Evolutionary conservation across 371 early-diverging fungal species (phyloP).

Genomic region (Mortierella sp.): DNA sequence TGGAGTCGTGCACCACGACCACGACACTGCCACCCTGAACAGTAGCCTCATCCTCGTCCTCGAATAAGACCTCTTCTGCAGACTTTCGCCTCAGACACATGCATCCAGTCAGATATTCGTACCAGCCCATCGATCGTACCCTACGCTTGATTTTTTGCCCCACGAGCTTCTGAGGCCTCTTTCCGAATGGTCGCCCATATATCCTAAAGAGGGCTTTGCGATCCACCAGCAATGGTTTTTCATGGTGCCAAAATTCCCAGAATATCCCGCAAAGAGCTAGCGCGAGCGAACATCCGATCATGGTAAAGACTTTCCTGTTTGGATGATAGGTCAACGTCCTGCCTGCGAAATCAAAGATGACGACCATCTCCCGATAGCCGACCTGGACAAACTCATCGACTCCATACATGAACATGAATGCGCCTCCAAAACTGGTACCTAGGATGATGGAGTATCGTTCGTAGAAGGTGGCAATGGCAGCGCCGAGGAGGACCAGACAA

Average conservation of each 20-base stretch:
- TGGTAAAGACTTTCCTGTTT: conserved; percentile 15
- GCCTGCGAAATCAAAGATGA: conserved; percentile 32
- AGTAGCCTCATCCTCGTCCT: not conserved
- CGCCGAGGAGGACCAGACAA: conserved; percentile 16
- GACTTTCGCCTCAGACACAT: conserved; percentile 25
- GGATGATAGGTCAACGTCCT: conserved; percentile 30
- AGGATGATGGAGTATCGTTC: conserved; percentile 42
- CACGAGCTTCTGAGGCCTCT: conserved; percentile 21
- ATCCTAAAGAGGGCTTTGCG: conserved; percentile 36
- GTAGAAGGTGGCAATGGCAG: conserved; percentile 30
- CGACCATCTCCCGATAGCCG: conserved; percentile 53
- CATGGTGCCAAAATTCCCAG: conserved; percentile 45
- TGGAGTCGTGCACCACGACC: not conserved
- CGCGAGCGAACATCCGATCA: conserved; percentile 33
- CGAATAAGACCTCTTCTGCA: conserved; percentile 21
- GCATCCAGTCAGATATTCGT: conserved; percentile 25
- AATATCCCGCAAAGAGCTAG: conserved; percentile 30
- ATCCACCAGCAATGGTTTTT: conserved; percentile 27
- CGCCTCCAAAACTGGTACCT: conserved; percentile 47
- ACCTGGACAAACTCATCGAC: conserved; percentile 48
- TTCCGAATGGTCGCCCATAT: conserved; percentile 49
- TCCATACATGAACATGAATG: conserved; percentile 51
- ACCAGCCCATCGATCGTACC: conserved; percentile 14
- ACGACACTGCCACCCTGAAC: not conserved
- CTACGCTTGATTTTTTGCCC: conserved; percentile 14